Base-by-base conservation (phyloP, 2,329 filamentous ascomycete species). In the Colletotrichum lini region DNA sequence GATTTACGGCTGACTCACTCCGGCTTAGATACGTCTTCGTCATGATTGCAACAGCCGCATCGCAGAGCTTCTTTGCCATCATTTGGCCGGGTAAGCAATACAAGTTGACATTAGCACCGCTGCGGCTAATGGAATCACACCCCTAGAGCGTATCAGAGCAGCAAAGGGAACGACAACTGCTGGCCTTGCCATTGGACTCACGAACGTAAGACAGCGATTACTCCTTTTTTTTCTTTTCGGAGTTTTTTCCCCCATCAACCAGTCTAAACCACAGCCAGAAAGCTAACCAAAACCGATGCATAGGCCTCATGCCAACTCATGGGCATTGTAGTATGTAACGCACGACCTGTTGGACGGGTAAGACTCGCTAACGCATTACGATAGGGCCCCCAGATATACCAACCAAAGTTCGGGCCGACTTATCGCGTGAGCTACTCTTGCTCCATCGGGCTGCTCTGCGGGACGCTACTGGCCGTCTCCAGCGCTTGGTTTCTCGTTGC, bases 121-220 rank as follows among this genome's bases (percentile, higher is more conserved):
- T 30, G n/a, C 4, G 21, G 18, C 45, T 65, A 26, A 70, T 2
- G 5, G 2, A 8, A 1, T 13, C 7, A n/a, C 10, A 18, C 7
- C 54, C 54, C 15, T 58, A 75, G 82, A 83, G 62, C 77, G 81
- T 7, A 83, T 84, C 45, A 76, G 81, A 30, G 81, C 80, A 4
- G 80, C 80, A 5, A 77, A 78, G 56, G 81, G 81, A 7, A 83
- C 81, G 0, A 82, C 81, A 7, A 79, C 78, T 16, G 80, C 82
- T 7, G 82, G 78, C 3, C 70, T 83, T 16, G 79, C 80, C 3
- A 83, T 83, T 58, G 80, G 81, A 2, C 67, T 81, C 8, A 82
- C 81, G 6, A 82, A 81, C 64, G 76, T 77, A 60, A 74, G 74
- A 56, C 4, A 40, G 5, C 21, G 44, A 45, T 15, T n/a, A 15